These are phyloP conservation scores for Ganoderma boninense DNA, from an alignment of 1,284 basidiomycete genomes.

Conservation along the genomic window DNA sequence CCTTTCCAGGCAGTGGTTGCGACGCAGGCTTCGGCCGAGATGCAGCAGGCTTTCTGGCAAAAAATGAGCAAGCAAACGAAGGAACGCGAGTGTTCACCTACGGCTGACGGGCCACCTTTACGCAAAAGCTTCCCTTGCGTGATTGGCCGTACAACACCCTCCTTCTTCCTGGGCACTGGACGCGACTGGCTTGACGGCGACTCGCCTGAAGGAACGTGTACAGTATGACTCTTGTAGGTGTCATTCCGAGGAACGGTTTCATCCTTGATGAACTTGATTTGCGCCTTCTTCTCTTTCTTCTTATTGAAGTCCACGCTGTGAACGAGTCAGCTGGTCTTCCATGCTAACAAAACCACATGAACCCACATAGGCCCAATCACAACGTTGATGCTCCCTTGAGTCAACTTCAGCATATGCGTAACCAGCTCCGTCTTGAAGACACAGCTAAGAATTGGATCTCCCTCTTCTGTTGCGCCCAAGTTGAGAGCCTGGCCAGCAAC, in stretches of 20 bases:
- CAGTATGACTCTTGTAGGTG: slow-evolving; percentile 93
- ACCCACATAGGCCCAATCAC: slow-evolving; percentile 81
- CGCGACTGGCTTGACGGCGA: slow-evolving; percentile 82
- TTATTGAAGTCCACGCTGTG: slow-evolving; percentile 87
- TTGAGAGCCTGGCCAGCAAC: slow-evolving; percentile 65
- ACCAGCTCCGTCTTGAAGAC: slow-evolving; percentile 97
- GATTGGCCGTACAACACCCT: slow-evolving; percentile 84
- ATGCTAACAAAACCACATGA: background rate
- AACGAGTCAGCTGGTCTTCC: slow-evolving; percentile 16
- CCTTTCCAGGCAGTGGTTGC: slow-evolving; percentile 66
- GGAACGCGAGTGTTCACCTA: slow-evolving; percentile 39
- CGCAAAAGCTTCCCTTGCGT: slow-evolving; percentile 85
- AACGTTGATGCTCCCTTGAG: slow-evolving; percentile 81
- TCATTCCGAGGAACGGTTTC: slow-evolving; percentile 87
- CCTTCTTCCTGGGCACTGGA: slow-evolving; percentile 89
- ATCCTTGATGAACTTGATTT: slow-evolving; percentile 92
- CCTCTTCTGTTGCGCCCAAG: slow-evolving; percentile 84
- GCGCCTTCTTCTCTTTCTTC: slow-evolving; percentile 96
- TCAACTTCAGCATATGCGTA: slow-evolving; percentile 84
- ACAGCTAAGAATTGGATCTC: slow-evolving; percentile 94
- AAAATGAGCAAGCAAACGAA: background rate
- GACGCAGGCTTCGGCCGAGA: slow-evolving; percentile 65
- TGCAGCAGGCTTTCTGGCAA: slow-evolving; percentile 41
- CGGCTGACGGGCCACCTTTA: slow-evolving; percentile 78
- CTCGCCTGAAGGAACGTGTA: slow-evolving; percentile 91